These are phyloP conservation scores for Paraphoma sp. DNA, from an alignment of 2,329 filamentous ascomycete species.

Conservation along the genomic window DNA sequence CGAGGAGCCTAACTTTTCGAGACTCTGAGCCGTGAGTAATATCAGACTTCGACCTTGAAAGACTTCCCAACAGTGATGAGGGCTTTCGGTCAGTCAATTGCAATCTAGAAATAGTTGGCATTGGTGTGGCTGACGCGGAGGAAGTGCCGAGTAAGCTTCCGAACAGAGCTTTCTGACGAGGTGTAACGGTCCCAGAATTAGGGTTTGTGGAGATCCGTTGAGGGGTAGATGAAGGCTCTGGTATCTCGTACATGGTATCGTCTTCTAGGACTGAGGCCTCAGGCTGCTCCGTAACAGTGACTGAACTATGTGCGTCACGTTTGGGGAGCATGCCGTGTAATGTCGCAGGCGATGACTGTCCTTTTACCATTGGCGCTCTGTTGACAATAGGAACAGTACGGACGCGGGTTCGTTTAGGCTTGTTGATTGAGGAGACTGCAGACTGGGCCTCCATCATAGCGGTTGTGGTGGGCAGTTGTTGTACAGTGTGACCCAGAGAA, in stretches of 20 bases:
- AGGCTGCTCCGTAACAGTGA: conserved; percentile 16
- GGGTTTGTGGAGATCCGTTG: conserved; percentile 12
- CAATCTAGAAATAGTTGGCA: conserved; percentile 40
- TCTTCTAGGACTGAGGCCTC: conserved; percentile 30
- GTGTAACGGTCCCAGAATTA: conserved; percentile 42
- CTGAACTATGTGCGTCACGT: conserved; percentile 19
- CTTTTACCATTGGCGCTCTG: conserved; percentile 28
- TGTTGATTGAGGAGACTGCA: conserved; percentile 19
- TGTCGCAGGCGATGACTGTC: conserved; percentile 42
- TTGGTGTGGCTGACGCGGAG: conserved; percentile 32
- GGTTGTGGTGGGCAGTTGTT: background rate
- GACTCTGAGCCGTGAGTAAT: conserved; percentile 30
- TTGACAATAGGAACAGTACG: conserved; percentile 27
- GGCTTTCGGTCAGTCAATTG: conserved; percentile 37
- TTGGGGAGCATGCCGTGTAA: conserved; percentile 42
- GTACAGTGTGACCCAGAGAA: conserved; percentile 17
- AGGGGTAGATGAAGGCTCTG: conserved; percentile 28
- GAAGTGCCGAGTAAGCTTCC: conserved; percentile 40
- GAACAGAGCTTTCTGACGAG: conserved; percentile 45
- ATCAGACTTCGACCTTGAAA: conserved; percentile 43
- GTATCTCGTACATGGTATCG: conserved; percentile 47
- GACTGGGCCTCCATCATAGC: background rate
- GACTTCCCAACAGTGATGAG: conserved; percentile 20
- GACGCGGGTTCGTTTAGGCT: conserved; percentile 34
- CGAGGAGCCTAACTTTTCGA: conserved; percentile 38